A percentile compares a stretch with the other conserved stretches of the same genome.
phyloP scores from a whole-genome alignment of 768 basidiomycete species.

The Kwoniella europaea region DNA sequence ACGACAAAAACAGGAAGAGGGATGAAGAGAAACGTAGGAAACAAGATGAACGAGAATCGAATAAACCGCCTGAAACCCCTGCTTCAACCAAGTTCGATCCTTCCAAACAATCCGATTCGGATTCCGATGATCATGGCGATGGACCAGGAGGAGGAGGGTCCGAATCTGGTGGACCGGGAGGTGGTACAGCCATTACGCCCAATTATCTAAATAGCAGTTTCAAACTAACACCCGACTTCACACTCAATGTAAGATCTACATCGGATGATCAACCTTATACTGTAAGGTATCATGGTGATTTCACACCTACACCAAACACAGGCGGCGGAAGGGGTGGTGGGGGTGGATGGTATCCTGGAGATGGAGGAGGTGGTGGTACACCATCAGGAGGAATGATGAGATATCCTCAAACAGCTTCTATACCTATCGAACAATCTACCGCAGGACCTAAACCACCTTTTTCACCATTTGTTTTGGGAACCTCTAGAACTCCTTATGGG shows the following conservation, averaged over 20 bases:
- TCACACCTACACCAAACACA: too few species aligned
- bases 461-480: not conserved
- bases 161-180: not conserved
- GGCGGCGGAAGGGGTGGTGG: not conserved
- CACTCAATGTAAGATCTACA: not conserved
- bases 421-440: not conserved
- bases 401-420: slow-evolving; percentile 2
- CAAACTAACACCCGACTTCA: not conserved
- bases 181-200: not conserved
- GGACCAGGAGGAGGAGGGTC: not conserved
- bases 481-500: slow-evolving; percentile 3
- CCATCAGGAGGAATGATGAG: not conserved
- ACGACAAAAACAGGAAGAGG: not conserved
- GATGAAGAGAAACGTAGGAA: slow-evolving; percentile 8
- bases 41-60: not conserved
- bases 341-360: not conserved
- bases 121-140: not conserved
- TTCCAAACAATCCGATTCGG: not conserved
- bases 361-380: slow-evolving; percentile 10
- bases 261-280: not conserved
- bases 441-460: slow-evolving; percentile 12
- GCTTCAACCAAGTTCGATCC: slow-evolving; percentile 2
- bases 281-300: not conserved
- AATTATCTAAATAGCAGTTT: not conserved
- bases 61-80: not conserved